Base-by-base conservation (phyloP, 805 yeast genomes). In the Candida pini region DNA sequence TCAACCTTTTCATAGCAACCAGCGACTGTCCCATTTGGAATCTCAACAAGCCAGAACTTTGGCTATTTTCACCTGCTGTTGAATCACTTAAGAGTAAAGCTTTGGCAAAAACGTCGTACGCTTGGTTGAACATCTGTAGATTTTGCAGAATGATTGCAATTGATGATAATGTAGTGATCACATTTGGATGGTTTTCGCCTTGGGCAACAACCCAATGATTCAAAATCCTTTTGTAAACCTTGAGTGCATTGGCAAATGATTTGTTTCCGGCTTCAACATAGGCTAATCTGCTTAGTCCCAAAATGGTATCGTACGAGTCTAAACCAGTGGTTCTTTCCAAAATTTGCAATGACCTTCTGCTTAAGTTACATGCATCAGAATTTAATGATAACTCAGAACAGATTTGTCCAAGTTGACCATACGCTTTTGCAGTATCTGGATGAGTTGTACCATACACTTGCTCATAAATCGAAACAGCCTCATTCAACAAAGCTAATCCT, bases 391-490 rank as follows among this genome's bases (percentile, higher is more conserved):
- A 54, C 39, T 80, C 87, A 38, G 75, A 69, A 61, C 76, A 84
- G 14, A 78, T 58, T 41, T 78, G 77, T 10, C 94, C 81, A 30
- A 87, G 64, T 8, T 74, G 64, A 27, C 78, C 63, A 51, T 81
- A 81, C 23, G 78, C 78, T 33, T 73, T 73, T 10, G 90, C 87
- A 19, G 89, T 83, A 47, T 81, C 87, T 7, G 81, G 72, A 51
- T 89, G 92, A 20, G 90, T 71, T 18, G 69, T 56, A 20, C 97
- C 96, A 48, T 84, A 84, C 20, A 86, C 76, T 53, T 87, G 95
- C 56, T 88, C 95, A 43, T 76, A 76, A 35, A 87, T 68, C 7
- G 81, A 62, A 23, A 85, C 63, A 19, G 92, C 69, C 56, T 90
- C 96, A 20, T 69, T 60, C 45, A 89, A 62, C 34, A 84, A 68